Evolutionary conservation across 495 filamentous ascomycete genomes (phyloP), one percentile per base, ranked within the genome.

Genomic region (Amniculicola lignicola): DNA sequence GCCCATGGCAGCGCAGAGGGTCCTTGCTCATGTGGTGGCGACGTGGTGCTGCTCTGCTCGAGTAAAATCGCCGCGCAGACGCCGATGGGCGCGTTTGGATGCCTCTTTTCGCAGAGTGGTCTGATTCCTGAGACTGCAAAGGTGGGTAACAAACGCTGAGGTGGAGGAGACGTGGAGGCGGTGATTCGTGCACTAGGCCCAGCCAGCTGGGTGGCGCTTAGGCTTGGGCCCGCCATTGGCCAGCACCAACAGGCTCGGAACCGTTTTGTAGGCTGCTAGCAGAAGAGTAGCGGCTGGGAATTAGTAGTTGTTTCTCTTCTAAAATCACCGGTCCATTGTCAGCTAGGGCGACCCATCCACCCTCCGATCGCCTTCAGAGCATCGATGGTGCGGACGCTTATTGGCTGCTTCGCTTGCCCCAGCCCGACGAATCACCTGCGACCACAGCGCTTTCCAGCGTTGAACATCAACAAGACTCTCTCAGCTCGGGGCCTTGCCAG

Each of bases 11-110:
- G 21, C 15, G 27, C 37, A 21, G 23, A 33, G 31, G 53, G 35
- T 21, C 25, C 29, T 10, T 48, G 35, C 39, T 38, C 38, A 35
- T 54, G 27, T 54, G 51, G 51, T 54, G 51, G 51, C 51, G 12
- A 54, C 51, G 24, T 28, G 29, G 6, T 10, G 4, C 22, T 21
- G 31, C 52, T 10, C 4, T 1, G 43, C 41, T 35, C 44, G 42
- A 55, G 43, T 35, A 33, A 22, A 12, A 52, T 7, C 6, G 33
- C 5, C 6, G 21, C 45, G 35, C 15, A 4, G 45, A 33, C 40
- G 38, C 18, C 21, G 31, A 38, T 16, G 18, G 7, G 35, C 22
- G 12, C 24, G n/a, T 10, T 15, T 29, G 6, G 15, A 4, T 12
- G 15, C 6, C 14, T 7, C 45, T 45, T 19, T n/a, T 19, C 24